Conservation (phyloP, 2,329 filamentous ascomycete species). For the Phaeomoniella chlamydospora region DNA sequence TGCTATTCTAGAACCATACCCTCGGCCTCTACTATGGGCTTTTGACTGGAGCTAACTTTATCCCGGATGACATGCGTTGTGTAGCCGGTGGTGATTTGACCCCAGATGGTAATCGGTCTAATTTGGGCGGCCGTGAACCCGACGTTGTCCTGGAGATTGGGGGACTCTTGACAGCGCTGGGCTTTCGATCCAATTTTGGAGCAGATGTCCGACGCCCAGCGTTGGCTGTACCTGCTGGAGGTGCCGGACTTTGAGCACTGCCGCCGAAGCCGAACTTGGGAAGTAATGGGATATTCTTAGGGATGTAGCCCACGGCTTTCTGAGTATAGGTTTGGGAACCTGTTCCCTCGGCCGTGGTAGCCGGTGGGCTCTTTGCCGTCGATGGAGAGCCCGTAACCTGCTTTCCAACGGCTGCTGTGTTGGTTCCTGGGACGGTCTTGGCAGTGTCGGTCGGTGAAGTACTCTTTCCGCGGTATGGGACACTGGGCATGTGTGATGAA, state of each 20-base stretch:
- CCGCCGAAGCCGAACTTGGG: not conserved
- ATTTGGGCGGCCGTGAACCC: not conserved
- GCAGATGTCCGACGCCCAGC: constrained; percentile 8
- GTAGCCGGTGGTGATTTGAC: not conserved
- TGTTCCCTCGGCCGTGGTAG: constrained; percentile 6
- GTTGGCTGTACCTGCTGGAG: not conserved
- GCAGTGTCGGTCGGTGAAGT: constrained; percentile 20
- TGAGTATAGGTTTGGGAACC: constrained; percentile 5
- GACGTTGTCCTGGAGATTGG: not conserved
- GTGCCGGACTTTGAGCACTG: not conserved
- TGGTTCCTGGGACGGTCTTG: constrained; percentile 23
- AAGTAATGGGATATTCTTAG: constrained; percentile 1
- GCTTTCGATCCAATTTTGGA: constrained; percentile 1
- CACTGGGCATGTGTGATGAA: constrained; percentile 7
- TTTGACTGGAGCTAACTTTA: not conserved
- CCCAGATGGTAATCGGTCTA: not conserved
- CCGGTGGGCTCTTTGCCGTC: constrained; percentile 2
- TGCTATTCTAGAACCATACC: too few species aligned
- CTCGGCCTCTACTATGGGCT: too few species aligned
- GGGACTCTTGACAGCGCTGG: not conserved
- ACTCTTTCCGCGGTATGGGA: constrained; percentile 8
- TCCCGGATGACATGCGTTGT: not conserved
- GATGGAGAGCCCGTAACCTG: not conserved
- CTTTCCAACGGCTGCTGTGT: constrained; percentile 9
- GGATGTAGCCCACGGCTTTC: constrained; percentile 2